phyloP scores from a whole-genome alignment of 176 grass and related monocot genomes.

The Oryza longistaminata region DNA sequence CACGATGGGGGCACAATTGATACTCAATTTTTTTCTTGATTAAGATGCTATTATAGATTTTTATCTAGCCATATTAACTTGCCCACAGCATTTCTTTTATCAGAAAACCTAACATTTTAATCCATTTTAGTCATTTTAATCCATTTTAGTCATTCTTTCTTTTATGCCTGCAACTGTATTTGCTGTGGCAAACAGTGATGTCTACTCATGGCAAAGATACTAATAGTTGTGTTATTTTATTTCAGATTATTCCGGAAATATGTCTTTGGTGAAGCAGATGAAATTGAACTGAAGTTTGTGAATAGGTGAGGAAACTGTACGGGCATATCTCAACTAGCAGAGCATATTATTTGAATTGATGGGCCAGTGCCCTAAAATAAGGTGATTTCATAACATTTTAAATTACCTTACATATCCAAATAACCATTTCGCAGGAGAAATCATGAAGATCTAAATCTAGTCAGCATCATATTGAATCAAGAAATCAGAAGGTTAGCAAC shows the following conservation, averaged over 20 bases:
- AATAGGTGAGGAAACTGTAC: conserved; percentile 61
- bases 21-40: background rate
- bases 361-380: background rate
- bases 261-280: conserved; percentile 96
- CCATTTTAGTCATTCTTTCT: background rate
- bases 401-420: conserved; percentile 21
- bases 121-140: background rate
- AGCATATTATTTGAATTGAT: conserved; percentile 24
- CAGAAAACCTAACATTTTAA: background rate
- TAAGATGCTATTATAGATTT: background rate
- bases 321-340: background rate
- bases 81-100: background rate
- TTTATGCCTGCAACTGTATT: background rate
- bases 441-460: conserved; percentile 82
- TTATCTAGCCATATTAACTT: background rate
- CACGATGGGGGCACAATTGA: background rate
- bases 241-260: conserved; percentile 93
- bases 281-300: conserved; percentile 99
- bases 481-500: conserved; percentile 96
- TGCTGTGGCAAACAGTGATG: background rate
- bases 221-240: conserved; percentile 27
- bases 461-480: conserved; percentile 93
- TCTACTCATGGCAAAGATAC: background rate
- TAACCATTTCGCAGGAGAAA: conserved; percentile 76
- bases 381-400: background rate